Conservation (phyloP, 805 yeast genomes). For the Hanseniaspora mollemarum region DNA sequence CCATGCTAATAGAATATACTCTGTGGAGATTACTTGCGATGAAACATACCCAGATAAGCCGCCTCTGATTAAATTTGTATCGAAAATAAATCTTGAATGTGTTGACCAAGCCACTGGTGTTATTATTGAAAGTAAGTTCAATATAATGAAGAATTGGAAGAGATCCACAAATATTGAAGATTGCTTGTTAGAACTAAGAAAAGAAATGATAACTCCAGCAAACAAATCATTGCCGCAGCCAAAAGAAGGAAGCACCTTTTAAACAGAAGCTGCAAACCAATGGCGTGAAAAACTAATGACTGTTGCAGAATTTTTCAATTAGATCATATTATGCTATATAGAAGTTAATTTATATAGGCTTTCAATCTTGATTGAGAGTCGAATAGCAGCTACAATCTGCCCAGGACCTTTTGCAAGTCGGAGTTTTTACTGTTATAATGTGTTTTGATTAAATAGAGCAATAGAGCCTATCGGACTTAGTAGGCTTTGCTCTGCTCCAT, state of each 20-base stretch:
- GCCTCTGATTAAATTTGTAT: conserved; percentile 67
- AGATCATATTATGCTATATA: too few relatives aligned
- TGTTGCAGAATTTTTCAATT: too few relatives aligned
- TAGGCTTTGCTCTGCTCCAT: too few relatives aligned
- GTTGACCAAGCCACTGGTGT: conserved; percentile 57
- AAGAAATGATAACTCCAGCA: conserved; percentile 72
- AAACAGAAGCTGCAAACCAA: background rate
- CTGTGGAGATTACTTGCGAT: conserved; percentile 71
- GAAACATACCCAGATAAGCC: conserved; percentile 79
- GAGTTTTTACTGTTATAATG: too few relatives aligned
- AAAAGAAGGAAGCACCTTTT: conserved; percentile 66
- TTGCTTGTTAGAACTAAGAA: conserved; percentile 76
- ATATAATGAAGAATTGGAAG: conserved; percentile 73
- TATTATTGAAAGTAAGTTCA: conserved; percentile 44
- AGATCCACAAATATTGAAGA: conserved; percentile 87
- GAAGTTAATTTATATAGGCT: too few relatives aligned
- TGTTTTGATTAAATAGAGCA: too few relatives aligned
- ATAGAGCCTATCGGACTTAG: too few relatives aligned
- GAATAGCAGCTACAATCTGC: too few relatives aligned
- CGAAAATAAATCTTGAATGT: conserved; percentile 83
- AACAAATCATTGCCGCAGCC: conserved; percentile 88
- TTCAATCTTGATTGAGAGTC: too few relatives aligned
- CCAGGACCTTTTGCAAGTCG: too few relatives aligned
- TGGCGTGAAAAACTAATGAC: too few relatives aligned
- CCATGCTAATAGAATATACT: conserved; percentile 89